Evolutionary conservation across 345 rosid genomes (phyloP).

Genomic region (Anacardium occidentale): DNA sequence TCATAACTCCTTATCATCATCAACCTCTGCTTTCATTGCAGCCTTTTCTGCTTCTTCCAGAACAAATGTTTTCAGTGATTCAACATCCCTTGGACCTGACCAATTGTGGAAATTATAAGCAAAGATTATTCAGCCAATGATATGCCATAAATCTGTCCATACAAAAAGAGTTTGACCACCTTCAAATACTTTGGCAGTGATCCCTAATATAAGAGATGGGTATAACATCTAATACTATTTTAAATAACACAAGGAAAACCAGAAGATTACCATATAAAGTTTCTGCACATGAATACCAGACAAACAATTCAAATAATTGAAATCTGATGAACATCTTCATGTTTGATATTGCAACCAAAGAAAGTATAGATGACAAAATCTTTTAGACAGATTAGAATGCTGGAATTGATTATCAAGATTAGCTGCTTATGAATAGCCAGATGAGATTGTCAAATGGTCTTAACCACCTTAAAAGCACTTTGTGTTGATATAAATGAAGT

Average conservation of each 20-base stretch:
- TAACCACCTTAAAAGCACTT: neutral
- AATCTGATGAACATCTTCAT: slow-evolving; percentile 6
- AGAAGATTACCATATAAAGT: neutral
- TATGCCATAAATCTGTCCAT: neutral
- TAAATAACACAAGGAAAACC: neutral
- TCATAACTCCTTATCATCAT: slow-evolving; percentile 56
- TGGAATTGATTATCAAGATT: neutral
- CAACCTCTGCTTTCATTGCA: slow-evolving; percentile 55
- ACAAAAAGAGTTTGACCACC: neutral
- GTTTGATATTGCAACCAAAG: neutral
- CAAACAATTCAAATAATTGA: neutral
- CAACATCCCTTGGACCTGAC: slow-evolving; percentile 70
- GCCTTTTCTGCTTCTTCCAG: slow-evolving; percentile 91
- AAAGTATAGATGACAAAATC: neutral
- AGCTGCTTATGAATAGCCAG: neutral
- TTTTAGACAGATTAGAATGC: neutral
- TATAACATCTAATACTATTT: neutral
- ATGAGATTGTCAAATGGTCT: neutral
- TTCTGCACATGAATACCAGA: neutral
- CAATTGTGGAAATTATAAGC: neutral
- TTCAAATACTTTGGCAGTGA: neutral
- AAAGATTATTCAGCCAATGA: slow-evolving; percentile 11
- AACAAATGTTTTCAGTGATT: slow-evolving; percentile 67
- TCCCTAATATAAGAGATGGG: neutral
- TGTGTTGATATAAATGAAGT: neutral